phyloP scores from a whole-genome alignment of 2,329 filamentous ascomycete species.

The Botryotinia calthae region DNA sequence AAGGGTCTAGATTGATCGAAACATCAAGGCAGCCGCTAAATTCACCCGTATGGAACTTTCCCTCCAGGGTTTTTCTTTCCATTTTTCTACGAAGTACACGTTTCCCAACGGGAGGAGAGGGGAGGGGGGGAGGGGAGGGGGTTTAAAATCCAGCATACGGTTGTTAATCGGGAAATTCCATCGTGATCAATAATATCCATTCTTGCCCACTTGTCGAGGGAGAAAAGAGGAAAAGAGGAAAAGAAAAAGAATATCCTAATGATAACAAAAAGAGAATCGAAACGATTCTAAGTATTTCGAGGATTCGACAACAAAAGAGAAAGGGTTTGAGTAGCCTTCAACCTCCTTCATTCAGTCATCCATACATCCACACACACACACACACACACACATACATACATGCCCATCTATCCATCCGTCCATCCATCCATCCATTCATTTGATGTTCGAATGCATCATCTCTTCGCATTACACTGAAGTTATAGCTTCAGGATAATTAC shows the following conservation, averaged over 20 bases:
- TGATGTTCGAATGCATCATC: background rate
- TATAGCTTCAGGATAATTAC: background rate
- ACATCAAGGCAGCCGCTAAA: conserved; percentile 4
- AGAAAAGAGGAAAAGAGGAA: background rate
- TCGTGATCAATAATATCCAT: background rate
- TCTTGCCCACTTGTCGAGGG: background rate
- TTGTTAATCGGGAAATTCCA: background rate
- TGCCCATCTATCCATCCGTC: background rate
- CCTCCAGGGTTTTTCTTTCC: background rate
- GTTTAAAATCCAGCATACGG: background rate
- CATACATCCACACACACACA: background rate
- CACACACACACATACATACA: background rate
- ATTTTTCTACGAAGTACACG: background rate
- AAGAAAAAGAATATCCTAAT: background rate
- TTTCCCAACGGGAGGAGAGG: background rate
- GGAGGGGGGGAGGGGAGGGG: background rate
- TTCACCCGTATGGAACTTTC: background rate
- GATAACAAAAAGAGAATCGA: background rate
- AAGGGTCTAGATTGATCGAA: conserved; percentile 9
- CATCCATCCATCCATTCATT: background rate
- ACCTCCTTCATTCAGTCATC: background rate
- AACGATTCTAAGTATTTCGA: background rate
- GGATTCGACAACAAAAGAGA: background rate
- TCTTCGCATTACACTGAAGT: background rate
- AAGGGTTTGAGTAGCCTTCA: background rate